Evolutionary conservation across 352 stramenopile species (phyloP), one percentile per base, ranked within the genome.

Genomic region (Phytophthora hybrid): DNA sequence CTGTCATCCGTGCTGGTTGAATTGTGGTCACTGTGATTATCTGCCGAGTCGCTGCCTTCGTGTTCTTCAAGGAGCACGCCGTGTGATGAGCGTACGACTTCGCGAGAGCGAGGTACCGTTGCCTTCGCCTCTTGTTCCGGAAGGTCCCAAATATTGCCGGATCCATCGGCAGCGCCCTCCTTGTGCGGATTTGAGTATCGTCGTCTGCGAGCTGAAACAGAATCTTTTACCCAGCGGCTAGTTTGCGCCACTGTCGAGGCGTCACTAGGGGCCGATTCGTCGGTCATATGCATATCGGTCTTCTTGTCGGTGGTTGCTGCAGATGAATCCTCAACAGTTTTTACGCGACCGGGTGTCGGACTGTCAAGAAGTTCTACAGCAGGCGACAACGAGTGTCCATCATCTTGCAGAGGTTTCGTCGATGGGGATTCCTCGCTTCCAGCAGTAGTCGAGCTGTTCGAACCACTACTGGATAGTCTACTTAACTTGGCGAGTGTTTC

Each of bases 51-150:
- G 29, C 49, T 63, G 11, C 59, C 37, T 49, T 61, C 54, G 5
- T 58, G 9, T 21, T 63, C 26, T 32, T 79, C 55, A 10, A 62
- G n/a, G 11, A 68, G 56, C 23, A 55, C 32, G 23, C 32, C 44
- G 53, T 69, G 62, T n/a, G 70, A 14, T 46, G 71, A 77, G 31
- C 66, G 71, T 8, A 79, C 71, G n/a, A 79, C 26, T 55, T 81
- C 57, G 4, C 59, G 66, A 56, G 61, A 78, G 7, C 37, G 63
- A 62, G 57, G 51, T 44, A 63, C 39, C 39, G 26, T 57, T 41
- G 59, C 63, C 34, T 74, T 68, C 58, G 18, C n/a, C 6, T 71
- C 63, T 55, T 55, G 23, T 37, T 26, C 54, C 14, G 34, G 13
- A 3, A 52, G 14, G 5, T 68, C 26, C 60, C 60, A 74, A 18